phyloP scores from a whole-genome alignment of 129 eudicot species.

The Oenanthe sinensis region DNA sequence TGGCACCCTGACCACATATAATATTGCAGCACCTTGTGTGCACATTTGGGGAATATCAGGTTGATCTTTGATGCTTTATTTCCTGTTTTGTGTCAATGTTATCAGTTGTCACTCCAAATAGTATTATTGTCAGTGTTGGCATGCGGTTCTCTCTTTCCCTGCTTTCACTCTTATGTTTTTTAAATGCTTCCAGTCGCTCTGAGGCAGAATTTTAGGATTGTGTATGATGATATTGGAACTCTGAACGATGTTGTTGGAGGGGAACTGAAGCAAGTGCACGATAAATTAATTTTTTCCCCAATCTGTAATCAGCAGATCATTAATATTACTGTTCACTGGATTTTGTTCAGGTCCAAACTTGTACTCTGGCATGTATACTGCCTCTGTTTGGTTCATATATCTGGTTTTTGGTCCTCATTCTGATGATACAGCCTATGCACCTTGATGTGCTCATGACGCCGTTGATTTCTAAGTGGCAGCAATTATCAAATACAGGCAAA shows the following conservation, averaged over 20 bases:
- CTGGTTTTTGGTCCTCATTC: neutral
- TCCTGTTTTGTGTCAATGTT: too few species aligned
- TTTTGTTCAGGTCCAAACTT: too few species aligned
- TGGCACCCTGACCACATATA: too few species aligned
- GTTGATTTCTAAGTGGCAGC: slow-evolving; percentile 94
- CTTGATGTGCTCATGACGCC: slow-evolving; percentile 97
- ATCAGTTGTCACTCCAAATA: too few species aligned
- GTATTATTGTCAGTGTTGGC: neutral
- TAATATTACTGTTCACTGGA: too few species aligned
- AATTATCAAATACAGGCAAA: slow-evolving; percentile 72
- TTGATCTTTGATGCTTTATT: too few species aligned
- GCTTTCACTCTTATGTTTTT: slow-evolving; percentile 4
- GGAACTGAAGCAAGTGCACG: slow-evolving; percentile 67
- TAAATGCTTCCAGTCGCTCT: slow-evolving; percentile 11
- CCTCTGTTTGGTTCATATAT: too few species aligned
- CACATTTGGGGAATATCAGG: too few species aligned
- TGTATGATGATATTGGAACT: slow-evolving; percentile 95
- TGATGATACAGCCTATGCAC: slow-evolving; percentile 58
- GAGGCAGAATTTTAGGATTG: slow-evolving; percentile 89
- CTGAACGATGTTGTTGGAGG: slow-evolving; percentile 98
- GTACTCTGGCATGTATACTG: too few species aligned
- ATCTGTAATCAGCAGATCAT: neutral
- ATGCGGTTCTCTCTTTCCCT: neutral
- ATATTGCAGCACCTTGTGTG: too few species aligned
- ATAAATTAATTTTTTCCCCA: neutral